phyloP scores from a whole-genome alignment of 2,329 filamentous ascomycete genomes.

The Diaporthe batatas region DNA sequence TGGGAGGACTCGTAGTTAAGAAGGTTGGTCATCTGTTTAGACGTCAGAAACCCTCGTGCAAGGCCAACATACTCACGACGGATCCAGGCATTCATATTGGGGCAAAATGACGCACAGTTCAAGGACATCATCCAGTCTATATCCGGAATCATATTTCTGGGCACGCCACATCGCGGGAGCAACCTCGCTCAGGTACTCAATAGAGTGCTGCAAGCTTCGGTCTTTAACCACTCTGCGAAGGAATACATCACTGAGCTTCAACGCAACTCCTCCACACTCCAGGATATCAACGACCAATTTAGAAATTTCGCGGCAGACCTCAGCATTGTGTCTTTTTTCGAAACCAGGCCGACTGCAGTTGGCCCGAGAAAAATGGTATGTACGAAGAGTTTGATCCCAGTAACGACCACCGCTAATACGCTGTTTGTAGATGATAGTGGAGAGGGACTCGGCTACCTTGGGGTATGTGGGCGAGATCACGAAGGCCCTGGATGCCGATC shows the following conservation, averaged over 20 bases:
- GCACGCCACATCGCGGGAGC: not conserved
- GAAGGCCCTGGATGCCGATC: not conserved
- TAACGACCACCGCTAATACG: too few relatives aligned
- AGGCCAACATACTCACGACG: not conserved
- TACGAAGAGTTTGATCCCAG: too few relatives aligned
- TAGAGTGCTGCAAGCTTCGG: not conserved
- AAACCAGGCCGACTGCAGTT: not conserved
- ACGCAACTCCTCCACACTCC: not conserved
- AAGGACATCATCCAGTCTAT: not conserved
- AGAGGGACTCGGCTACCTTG: not conserved
- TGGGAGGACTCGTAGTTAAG: not conserved
- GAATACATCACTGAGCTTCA: not conserved
- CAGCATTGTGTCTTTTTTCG: not conserved
- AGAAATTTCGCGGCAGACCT: not conserved
- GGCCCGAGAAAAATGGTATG: not conserved
- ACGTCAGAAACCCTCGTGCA: too few relatives aligned
- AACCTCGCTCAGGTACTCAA: not conserved
- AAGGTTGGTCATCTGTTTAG: not conserved
- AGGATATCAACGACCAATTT: not conserved
- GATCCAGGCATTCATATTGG: not conserved
- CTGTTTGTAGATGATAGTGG: not conserved
- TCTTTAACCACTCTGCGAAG: not conserved
- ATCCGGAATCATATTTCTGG: not conserved
- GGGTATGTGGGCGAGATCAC: not conserved
- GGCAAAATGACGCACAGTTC: not conserved